Percentiles rank a stretch among this genome's conserved stretches.
These are phyloP conservation scores for Helianthus tuberosus DNA, from an alignment of 129 eudicot species.

Conservation along the genomic window DNA sequence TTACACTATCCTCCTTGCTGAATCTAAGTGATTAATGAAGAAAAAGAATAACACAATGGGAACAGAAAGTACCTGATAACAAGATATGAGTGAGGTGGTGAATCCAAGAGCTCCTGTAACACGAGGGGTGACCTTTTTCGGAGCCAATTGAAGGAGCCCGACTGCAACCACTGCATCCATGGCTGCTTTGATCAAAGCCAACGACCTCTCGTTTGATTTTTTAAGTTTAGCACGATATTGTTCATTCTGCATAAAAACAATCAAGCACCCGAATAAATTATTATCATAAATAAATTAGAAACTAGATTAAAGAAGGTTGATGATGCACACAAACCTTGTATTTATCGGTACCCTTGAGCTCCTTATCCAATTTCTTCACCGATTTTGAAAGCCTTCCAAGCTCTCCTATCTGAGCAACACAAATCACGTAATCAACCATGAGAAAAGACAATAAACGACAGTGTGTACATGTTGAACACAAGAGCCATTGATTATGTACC, in stretches of 20 bases:
- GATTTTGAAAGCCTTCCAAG: too few relatives aligned
- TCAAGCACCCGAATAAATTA: neutral
- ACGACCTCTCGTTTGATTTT: conserved; percentile 77
- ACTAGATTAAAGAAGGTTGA: neutral
- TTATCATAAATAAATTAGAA: neutral
- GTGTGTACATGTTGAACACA: neutral
- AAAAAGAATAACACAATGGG: too few relatives aligned
- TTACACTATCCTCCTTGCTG: too few relatives aligned
- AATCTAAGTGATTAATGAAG: too few relatives aligned
- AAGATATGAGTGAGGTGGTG: too few relatives aligned
- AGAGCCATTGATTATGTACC: conserved; percentile 60
- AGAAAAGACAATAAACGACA: conserved; percentile 1
- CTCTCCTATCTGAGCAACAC: conserved; percentile 49
- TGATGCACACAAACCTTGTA: conserved; percentile 55
- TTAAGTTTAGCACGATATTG: conserved; percentile 62
- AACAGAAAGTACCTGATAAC: too few relatives aligned
- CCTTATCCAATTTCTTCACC: too few relatives aligned
- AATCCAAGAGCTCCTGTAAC: too few relatives aligned
- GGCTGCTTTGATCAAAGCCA: conserved; percentile 88
- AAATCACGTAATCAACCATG: conserved; percentile 9
- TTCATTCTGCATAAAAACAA: conserved; percentile 58
- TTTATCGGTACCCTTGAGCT: conserved; percentile 66
- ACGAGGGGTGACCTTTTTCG: too few relatives aligned
- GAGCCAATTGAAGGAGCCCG: too few relatives aligned
- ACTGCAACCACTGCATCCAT: too few relatives aligned